Evolutionary conservation across 2,329 filamentous ascomycete species (phyloP).

Genomic region (Sclerotiophoma versabilis): DNA sequence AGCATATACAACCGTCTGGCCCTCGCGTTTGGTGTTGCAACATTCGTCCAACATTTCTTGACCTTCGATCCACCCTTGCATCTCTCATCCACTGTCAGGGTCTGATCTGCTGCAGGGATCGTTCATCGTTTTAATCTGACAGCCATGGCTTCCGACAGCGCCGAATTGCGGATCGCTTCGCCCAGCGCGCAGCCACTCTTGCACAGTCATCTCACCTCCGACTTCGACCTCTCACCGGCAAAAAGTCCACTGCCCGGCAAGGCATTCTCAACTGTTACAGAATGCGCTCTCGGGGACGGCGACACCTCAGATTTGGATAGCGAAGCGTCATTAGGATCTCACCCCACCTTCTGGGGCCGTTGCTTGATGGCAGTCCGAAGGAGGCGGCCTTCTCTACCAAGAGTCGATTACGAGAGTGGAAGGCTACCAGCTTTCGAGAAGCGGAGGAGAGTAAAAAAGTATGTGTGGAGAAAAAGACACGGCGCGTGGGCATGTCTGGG

Average conservation of each 20-base stretch:
- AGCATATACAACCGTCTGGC: constrained; percentile 11
- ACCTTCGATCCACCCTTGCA: neutral
- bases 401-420: constrained; percentile 20
- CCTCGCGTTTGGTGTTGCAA: neutral
- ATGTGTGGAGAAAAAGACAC: constrained; percentile 29
- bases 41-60: neutral
- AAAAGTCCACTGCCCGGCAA: constrained; percentile 19
- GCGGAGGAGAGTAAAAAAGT: constrained; percentile 20
- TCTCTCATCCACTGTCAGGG: constrained; percentile 11
- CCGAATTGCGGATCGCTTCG: constrained; percentile 17
- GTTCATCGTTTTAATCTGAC: neutral
- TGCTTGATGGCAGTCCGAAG: constrained; percentile 40
- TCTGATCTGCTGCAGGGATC: constrained; percentile 21
- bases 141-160: constrained; percentile 28
- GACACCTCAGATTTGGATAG: constrained; percentile 24
- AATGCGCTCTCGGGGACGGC: constrained; percentile 36
- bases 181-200: constrained; percentile 30
- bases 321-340: constrained; percentile 18
- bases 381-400: constrained; percentile 29
- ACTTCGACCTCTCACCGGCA: constrained; percentile 23
- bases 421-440: constrained; percentile 28
- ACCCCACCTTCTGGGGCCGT: constrained; percentile 32
- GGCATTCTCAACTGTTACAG: constrained; percentile 22
- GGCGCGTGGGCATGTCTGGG: constrained; percentile 27
- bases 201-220: constrained; percentile 29